Evolutionary conservation across 2,329 filamentous ascomycete species (phyloP).

Genomic region (Aspergillus cejpii): DNA sequence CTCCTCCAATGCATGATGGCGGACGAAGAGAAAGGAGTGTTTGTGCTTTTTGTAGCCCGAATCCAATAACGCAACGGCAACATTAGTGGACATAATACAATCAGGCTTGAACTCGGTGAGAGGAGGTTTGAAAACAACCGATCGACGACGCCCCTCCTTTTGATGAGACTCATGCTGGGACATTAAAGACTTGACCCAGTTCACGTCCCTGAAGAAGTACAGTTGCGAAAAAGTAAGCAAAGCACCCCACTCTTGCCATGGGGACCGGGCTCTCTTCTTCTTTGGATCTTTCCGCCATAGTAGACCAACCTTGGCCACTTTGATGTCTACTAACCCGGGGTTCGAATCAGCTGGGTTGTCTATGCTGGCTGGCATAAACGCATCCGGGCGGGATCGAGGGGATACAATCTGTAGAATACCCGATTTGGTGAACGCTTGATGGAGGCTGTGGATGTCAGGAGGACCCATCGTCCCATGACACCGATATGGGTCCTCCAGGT

Average conservation of each 20-base stretch:
- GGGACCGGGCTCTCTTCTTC: conserved; percentile 87
- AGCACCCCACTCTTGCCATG: conserved; percentile 98
- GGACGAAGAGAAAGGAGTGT: conserved; percentile 84
- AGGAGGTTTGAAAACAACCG: conserved; percentile 84
- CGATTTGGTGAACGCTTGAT: conserved; percentile 84
- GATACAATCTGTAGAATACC: conserved; percentile 93
- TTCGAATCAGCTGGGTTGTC: conserved; percentile 80
- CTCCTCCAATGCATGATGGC: conserved; percentile 80
- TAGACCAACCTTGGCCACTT: conserved; percentile 90
- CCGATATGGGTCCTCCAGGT: conserved; percentile 83
- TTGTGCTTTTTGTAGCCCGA: conserved; percentile 87
- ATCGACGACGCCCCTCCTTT: conserved; percentile 67
- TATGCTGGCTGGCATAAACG: conserved; percentile 85
- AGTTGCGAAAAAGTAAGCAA: conserved; percentile 94
- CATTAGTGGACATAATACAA: conserved; percentile 84
- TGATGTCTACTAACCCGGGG: conserved; percentile 92
- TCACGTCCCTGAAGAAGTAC: conserved; percentile 90
- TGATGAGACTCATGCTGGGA: conserved; percentile 78
- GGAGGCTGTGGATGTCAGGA: conserved; percentile 72
- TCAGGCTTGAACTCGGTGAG: conserved; percentile 90
- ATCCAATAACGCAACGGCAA: conserved; percentile 82
- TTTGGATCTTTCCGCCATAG: conserved; percentile 92
- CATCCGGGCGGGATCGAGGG: conserved; percentile 83
- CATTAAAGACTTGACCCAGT: conserved; percentile 87
- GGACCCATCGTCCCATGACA: conserved; percentile 71